Percentiles rank a stretch among this genome's conserved stretches.
Evolutionary conservation across 2,329 filamentous ascomycete species (phyloP).

Genomic region (Aspergillus sojae): DNA sequence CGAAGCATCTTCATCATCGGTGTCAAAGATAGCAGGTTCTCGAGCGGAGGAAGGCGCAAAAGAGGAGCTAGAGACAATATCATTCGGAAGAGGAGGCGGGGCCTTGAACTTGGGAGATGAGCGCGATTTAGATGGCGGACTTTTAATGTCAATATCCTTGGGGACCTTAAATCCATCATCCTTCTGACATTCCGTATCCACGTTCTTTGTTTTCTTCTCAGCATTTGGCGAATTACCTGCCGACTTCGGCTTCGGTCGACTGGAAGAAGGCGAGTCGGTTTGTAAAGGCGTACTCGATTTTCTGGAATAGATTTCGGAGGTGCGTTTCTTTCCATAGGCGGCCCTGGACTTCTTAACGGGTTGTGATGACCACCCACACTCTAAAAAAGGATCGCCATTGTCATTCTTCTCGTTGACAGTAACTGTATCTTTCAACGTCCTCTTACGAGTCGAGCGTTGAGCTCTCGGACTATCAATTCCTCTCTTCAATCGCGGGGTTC

Average conservation of each 20-base stretch:
- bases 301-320: slow-evolving; percentile 15
- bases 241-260: slow-evolving; percentile 11
- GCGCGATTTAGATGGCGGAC: slow-evolving; percentile 15
- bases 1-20: slow-evolving; percentile 31
- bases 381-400: slow-evolving; percentile 11
- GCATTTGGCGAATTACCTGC: slow-evolving; percentile 9
- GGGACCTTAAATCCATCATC: slow-evolving; percentile 28
- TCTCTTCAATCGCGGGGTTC: slow-evolving; percentile 5
- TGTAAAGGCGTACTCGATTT: slow-evolving; percentile 11
- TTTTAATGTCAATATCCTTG: slow-evolving; percentile 24
- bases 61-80: slow-evolving; percentile 32
- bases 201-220: slow-evolving; percentile 12
- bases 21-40: slow-evolving; percentile 24
- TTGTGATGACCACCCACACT: slow-evolving; percentile 14
- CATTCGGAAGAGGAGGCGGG: slow-evolving; percentile 26
- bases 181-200: slow-evolving; percentile 10
- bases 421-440: slow-evolving; percentile 15
- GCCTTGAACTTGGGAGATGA: slow-evolving; percentile 27
- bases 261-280: slow-evolving; percentile 14
- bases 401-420: not conserved
- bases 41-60: slow-evolving; percentile 26
- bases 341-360: slow-evolving; percentile 18
- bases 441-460: slow-evolving; percentile 17
- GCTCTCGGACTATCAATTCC: slow-evolving; percentile 9
- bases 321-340: slow-evolving; percentile 21